Evolutionary conservation across 352 stramenopile species (phyloP), one percentile per base, ranked within the genome.

Genomic region (Phytophthora parvispora): DNA sequence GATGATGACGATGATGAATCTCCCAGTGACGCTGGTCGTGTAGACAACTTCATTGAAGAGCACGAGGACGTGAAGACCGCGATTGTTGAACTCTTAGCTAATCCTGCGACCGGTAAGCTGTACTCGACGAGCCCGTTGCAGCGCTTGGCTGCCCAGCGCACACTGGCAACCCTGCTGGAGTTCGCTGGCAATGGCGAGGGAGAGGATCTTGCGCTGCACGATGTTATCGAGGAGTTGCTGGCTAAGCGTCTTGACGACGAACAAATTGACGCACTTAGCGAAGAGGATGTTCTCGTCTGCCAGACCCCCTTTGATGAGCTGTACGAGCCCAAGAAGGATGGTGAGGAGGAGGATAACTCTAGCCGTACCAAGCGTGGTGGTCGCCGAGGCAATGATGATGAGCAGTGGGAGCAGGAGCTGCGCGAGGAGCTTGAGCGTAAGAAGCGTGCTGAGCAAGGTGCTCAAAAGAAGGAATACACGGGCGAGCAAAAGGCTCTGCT

Each of bases 381-480:
- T 24, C 79, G 72, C 45, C 80, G 72, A 13, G 86, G 85, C 52
- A 96, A 89, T 38, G 86, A 94, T 36, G 90, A 97, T 20, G 89
- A 96, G 36, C 83, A 90, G 45, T 97, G 89, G 88, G 90, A 97
- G 31, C 85, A 93, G 53, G 84, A 96, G 51, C 63, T 94, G 60
- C 90, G 90, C 15, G 85, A 95, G 57, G 90, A 97, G 70, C 72
- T 96, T 3, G 86, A 89, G 40, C 72, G 73, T 36, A 94, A 93
- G 72, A 94, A 93, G 58, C 77, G 74, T 28, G 73, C 67, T 13
- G 67, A 80, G 28, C 55, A 78, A 27, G 72, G 72, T 16, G 79
- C 78, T 65, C 73, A 74, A 57, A 89, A 87, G 51, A 74, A 74
- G 40, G 69, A 64, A 10, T 82, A 88, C 48, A 81, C 81, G 9